Evolutionary conservation across 139 green algal genomes (phyloP), one percentile per base, ranked within the genome.

Genomic region (Tetradesmus lagerheimii): DNA sequence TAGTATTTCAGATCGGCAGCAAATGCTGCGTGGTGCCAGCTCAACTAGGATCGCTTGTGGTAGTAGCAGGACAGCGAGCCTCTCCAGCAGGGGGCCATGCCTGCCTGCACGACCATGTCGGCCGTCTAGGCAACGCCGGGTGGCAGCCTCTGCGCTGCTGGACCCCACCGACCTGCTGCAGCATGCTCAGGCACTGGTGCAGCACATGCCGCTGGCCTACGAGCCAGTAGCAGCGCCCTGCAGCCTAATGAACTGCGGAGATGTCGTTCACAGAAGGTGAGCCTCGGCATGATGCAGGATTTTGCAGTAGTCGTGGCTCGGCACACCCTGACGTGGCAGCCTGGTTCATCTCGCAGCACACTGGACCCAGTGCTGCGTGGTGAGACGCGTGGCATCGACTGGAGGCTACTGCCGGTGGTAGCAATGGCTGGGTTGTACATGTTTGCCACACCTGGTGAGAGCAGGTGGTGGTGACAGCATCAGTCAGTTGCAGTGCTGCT

Each of bases 221-320:
- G 96, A 97, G 92, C 93, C 94, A 0, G 92, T 99, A 0, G 95
- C 94, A 25, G 88, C 96, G 41, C 97, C 97, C 14, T 99, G 97
- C 91, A 95, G 92, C 15, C 92, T 92, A 5, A 96, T 97, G 94
- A 98, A 98, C 83, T 99, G 97, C 77, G 97, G 97, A 16, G 97
- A 99, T 86, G 89, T 96, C 0, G 88, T 97, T 0, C 93, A 99
- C 91, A 89, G 97, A 39, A 99, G 97, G 97, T 98, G 23, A 34
- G 31, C 29, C 57, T 1, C 23, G 31, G 47, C 31, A 34, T 38
- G 50, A 43, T 31, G 8, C 53, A 29, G n/a, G n/a, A 43, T 6
- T 37, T 67, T 53, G 25, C 43, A 20, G 47, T 35, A 37, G n/a
- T 39, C 4, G 16, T 45, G 20, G 6, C 27, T 35, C 64, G n/a